These are phyloP conservation scores for Trichoderma erinaceum DNA, from an alignment of 495 filamentous ascomycete species.

Conservation along the genomic window DNA sequence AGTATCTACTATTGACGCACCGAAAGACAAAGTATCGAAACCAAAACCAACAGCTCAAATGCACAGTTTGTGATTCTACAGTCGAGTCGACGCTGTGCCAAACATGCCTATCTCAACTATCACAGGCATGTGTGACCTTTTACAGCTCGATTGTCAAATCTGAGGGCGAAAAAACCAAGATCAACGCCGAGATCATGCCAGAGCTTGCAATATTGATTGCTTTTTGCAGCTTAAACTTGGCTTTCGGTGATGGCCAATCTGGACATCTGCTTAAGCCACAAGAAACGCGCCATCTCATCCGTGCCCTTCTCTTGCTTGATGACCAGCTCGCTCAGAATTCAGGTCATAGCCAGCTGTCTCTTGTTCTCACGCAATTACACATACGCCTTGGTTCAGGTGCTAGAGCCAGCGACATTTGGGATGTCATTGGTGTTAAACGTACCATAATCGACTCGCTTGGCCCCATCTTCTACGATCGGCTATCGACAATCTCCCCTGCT, in stretches of 20 bases:
- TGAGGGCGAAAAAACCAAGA: neutral
- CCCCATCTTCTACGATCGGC: slow-evolving; percentile 42
- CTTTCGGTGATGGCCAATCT: neutral
- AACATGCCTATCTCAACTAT: neutral
- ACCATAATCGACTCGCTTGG: slow-evolving; percentile 44
- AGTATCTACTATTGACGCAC: slow-evolving; percentile 9
- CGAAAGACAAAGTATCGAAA: neutral
- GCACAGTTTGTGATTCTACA: neutral
- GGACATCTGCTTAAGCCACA: neutral
- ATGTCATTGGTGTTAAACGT: slow-evolving; percentile 42
- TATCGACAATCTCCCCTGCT: slow-evolving; percentile 46
- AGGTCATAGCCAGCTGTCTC: slow-evolving; percentile 32
- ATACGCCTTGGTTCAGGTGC: slow-evolving; percentile 38
- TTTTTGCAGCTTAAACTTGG: slow-evolving; percentile 14
- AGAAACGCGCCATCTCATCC: slow-evolving; percentile 26
- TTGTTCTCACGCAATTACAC: slow-evolving; percentile 44
- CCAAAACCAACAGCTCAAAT: neutral
- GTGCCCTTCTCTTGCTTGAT: slow-evolving; percentile 42
- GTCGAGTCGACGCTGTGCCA: neutral
- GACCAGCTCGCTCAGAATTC: slow-evolving; percentile 32
- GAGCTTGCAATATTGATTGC: slow-evolving; percentile 15
- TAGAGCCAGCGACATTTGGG: slow-evolving; percentile 38
- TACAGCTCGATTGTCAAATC: neutral
- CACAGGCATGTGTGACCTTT: neutral
- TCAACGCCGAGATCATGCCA: slow-evolving; percentile 1